Evolutionary conservation across 2,329 filamentous ascomycete species (phyloP), one percentile per base, ranked within the genome.

Genomic region (Kalaharituber pfeilii): DNA sequence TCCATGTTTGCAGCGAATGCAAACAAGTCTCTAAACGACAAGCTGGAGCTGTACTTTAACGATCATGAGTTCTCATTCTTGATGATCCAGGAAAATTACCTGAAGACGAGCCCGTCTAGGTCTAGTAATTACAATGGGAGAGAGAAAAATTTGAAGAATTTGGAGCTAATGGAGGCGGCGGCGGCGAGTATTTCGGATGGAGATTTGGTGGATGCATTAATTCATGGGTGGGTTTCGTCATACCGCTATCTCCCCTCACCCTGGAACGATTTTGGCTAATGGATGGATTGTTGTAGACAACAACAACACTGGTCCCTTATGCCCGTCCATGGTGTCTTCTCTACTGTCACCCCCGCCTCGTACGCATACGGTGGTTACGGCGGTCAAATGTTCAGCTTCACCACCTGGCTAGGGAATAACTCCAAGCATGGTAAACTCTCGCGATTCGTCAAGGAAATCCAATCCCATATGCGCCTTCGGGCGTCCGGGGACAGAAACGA

Each of bases 261-360:
- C 9, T 18, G 30, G 9, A 9, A 9, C 9, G 9, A 9, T 18
- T 18, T 18, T 9, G 9, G 30, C 30, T 36, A 36, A 36, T 36
- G n/a, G n/a, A n/a, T n/a, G n/a, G n/a, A n/a, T 27, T 11, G 7
- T 22, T 22, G 33, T 50, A 53, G 58, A 25, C 86, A 86, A 45
- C 91, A 98, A 66, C 91, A 98, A 66, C 91, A 98, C 59, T 98
- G 91, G 91, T 91, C 85, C 65, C 71, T 98, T 58, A 98, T 98
- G 91, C 91, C 91, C 13, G 84, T 86, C 1, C 91, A 98, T 68
- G 91, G 88, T 25, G 76, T 95, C 36, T 95, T 96, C 71, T 94
- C 88, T 66, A 93, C 94, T 53, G 89, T 98, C 24, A 76, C 85
- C 25, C 91, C 91, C 3, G 82, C 91, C 6, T 94, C 86, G 67